Percentiles rank a stretch among this genome's conserved stretches.
phyloP scores from a whole-genome alignment of 495 filamentous ascomycete species.

The Xylaria sp. region DNA sequence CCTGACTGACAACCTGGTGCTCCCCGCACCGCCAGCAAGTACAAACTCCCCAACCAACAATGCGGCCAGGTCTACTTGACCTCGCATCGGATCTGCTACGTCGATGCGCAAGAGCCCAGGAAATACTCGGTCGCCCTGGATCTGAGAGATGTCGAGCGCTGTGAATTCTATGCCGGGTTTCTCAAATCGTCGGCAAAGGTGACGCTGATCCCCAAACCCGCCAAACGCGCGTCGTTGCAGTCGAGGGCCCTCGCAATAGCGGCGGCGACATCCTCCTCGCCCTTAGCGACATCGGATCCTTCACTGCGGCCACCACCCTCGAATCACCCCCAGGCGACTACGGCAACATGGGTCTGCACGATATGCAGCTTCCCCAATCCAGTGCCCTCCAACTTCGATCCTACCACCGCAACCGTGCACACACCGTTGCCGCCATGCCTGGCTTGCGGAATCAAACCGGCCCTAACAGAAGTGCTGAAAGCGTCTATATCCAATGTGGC shows the following conservation, averaged over 20 bases:
- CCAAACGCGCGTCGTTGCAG: constrained; percentile 63
- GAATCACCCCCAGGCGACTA: constrained; percentile 56
- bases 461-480: constrained; percentile 80
- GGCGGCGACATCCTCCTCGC: constrained; percentile 45
- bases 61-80: constrained; percentile 96
- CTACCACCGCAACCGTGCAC: constrained; percentile 72
- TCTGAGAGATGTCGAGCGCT: constrained; percentile 87
- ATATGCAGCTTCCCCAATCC: constrained; percentile 99
- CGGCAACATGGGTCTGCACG: constrained; percentile 95
- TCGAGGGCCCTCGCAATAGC: constrained; percentile 48
- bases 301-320: constrained; percentile 56
- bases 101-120: constrained; percentile 86
- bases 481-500: constrained; percentile 76
- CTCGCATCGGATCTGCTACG: constrained; percentile 92
- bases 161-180: constrained; percentile 93
- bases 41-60: constrained; percentile 92
- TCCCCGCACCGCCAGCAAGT: constrained; percentile 67
- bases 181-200: constrained; percentile 95
- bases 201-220: constrained; percentile 78
- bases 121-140: constrained; percentile 86
- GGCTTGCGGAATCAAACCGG: constrained; percentile 92
- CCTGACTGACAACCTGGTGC: constrained; percentile 29
- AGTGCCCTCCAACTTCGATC: constrained; percentile 90
- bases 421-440: constrained; percentile 86
- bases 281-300: constrained; percentile 56